phyloP scores from a whole-genome alignment of 768 basidiomycete genomes.

The Crassisporium funariophilum region DNA sequence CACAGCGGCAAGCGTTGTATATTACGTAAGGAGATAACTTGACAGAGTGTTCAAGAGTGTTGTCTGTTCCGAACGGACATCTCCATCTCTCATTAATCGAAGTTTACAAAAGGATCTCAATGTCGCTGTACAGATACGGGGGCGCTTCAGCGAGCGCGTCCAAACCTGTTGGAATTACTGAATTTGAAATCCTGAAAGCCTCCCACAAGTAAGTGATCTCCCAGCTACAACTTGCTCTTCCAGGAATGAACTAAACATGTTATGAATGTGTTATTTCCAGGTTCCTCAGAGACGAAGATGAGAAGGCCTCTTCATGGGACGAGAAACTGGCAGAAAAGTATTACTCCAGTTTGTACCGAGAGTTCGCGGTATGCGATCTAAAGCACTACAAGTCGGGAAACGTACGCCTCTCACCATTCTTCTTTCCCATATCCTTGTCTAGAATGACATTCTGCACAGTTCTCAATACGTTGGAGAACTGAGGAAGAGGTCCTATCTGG shows the following conservation, averaged over 20 bases:
- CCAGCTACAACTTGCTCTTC: neutral
- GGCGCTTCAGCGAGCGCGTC: conserved; percentile 32
- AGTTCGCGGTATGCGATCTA: conserved; percentile 89
- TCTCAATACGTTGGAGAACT: conserved; percentile 92
- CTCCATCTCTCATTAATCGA: too few species aligned
- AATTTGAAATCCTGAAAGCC: conserved; percentile 77
- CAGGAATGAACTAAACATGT: conserved; percentile 4
- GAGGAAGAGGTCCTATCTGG: conserved; percentile 87
- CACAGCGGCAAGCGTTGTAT: too few species aligned
- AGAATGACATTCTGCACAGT: conserved; percentile 40
- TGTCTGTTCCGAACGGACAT: too few species aligned
- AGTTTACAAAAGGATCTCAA: conserved; percentile 13
- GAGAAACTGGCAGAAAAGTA: conserved; percentile 88
- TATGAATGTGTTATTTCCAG: conserved; percentile 36
- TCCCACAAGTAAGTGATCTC: conserved; percentile 58
- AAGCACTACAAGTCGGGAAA: conserved; percentile 96
- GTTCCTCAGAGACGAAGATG: conserved; percentile 75
- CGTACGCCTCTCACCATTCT: conserved; percentile 43
- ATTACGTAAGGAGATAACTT: too few species aligned
- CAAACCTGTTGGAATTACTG: conserved; percentile 42
- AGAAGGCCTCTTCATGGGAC: conserved; percentile 62
- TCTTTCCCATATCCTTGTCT: neutral
- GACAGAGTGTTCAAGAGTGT: too few species aligned
- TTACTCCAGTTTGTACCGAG: conserved; percentile 85
- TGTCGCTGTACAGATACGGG: conserved; percentile 41